Evolutionary conservation across 2,329 filamentous ascomycete genomes (phyloP).

Genomic region (Cercospora brassicicola): DNA sequence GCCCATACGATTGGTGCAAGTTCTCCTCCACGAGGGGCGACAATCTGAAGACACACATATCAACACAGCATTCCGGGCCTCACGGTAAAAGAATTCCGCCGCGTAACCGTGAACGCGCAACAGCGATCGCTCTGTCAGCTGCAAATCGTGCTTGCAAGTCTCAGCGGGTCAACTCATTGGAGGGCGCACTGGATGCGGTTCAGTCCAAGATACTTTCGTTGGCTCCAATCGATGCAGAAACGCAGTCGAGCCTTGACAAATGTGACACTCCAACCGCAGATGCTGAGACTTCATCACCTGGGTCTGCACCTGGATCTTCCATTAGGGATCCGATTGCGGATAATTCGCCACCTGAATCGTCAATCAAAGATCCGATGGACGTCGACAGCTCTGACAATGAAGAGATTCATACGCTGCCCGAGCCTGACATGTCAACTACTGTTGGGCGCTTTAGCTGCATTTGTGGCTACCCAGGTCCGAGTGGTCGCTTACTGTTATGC

Average conservation of each 20-base stretch:
- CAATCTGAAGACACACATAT: neutral
- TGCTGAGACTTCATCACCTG: neutral
- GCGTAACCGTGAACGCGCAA: neutral
- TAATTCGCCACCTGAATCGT: neutral
- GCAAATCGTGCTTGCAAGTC: neutral
- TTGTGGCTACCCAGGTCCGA: neutral
- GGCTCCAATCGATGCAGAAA: neutral
- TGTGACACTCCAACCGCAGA: neutral
- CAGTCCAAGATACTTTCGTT: neutral
- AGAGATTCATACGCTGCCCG: neutral
- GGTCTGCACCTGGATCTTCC: neutral
- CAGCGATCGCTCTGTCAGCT: neutral
- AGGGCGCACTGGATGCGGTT: neutral
- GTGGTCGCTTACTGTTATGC: neutral
- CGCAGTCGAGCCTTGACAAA: neutral
- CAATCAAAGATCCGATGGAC: neutral
- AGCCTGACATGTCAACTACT: too few relatives aligned
- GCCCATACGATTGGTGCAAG: slow-evolving; percentile 1
- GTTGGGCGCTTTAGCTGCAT: neutral
- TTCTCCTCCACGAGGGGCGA: neutral
- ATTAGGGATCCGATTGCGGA: neutral
- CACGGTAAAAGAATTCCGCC: neutral
- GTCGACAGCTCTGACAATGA: neutral
- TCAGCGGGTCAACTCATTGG: neutral
- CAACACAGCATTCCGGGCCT: neutral